These are phyloP conservation scores for Papiliotrema flavescens DNA, from an alignment of 1,284 basidiomycete species.

Conservation along the genomic window DNA sequence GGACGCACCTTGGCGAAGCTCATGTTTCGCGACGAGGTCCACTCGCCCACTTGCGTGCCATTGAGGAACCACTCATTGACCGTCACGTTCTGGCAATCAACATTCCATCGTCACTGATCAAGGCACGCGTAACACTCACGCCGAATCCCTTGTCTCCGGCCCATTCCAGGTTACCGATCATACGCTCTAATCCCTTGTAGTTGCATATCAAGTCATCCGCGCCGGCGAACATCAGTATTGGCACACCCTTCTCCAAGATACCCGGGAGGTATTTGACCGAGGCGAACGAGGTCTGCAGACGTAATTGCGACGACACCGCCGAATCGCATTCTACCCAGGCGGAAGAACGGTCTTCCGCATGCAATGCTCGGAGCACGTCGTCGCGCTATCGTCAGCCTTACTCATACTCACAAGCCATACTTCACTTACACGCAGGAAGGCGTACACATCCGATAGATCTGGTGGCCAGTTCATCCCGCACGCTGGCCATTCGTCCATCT, in stretches of 20 bases:
- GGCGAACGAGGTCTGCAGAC: constrained; percentile 60
- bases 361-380: constrained; percentile 78
- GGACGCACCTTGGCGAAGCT: constrained; percentile 79
- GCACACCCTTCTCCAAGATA: constrained; percentile 68
- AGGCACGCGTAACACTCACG: constrained; percentile 54
- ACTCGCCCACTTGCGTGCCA: constrained; percentile 75
- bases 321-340: constrained; percentile 86
- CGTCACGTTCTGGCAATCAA: constrained; percentile 59
- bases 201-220: constrained; percentile 97
- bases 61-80: constrained; percentile 76
- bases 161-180: constrained; percentile 82
- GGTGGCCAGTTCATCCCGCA: constrained; percentile 99
- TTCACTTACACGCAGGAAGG: constrained; percentile 69
- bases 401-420: not conserved
- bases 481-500: constrained; percentile 76
- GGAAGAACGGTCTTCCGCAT: constrained; percentile 72
- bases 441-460: constrained; percentile 72
- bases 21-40: constrained; percentile 81
- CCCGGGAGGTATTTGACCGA: constrained; percentile 74
- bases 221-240: constrained; percentile 87
- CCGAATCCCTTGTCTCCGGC: constrained; percentile 77
- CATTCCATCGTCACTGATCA: not conserved
- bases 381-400: constrained; percentile 54
- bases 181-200: constrained; percentile 80
- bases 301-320: constrained; percentile 65